These are phyloP conservation scores for Ceratobasidium sp. DNA, from an alignment of 1,284 basidiomycete species.

Conservation along the genomic window DNA sequence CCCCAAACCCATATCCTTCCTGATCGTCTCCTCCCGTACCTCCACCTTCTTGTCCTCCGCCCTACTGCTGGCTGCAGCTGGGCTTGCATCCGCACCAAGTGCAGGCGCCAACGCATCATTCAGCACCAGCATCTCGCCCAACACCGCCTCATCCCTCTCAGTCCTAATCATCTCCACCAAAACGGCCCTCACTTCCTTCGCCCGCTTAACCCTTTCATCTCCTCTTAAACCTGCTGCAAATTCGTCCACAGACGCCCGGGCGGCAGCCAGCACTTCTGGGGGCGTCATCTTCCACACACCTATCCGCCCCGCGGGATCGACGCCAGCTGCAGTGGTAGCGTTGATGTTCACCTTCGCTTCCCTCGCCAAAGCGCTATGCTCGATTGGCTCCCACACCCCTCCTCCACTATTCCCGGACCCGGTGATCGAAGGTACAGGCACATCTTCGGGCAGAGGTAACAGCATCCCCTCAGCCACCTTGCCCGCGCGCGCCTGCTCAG, in stretches of 20 bases:
- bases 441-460: slow-evolving; percentile 31
- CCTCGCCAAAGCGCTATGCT: slow-evolving; percentile 81
- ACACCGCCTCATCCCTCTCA: slow-evolving; percentile 67
- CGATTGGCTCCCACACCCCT: slow-evolving; percentile 83
- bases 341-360: slow-evolving; percentile 43
- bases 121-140: slow-evolving; percentile 76
- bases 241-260: slow-evolving; percentile 21
- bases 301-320: slow-evolving; percentile 44
- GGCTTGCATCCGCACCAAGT: background rate
- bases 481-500: slow-evolving; percentile 40
- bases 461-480: slow-evolving; percentile 37
- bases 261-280: slow-evolving; percentile 65
- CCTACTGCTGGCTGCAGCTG: background rate
- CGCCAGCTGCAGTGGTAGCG: slow-evolving; percentile 31
- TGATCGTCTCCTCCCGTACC: slow-evolving; percentile 6
- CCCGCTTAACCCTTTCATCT: slow-evolving; percentile 55
- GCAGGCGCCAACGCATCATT: slow-evolving; percentile 67
- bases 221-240: slow-evolving; percentile 34
- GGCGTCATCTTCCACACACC: slow-evolving; percentile 64
- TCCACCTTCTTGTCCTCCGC: background rate
- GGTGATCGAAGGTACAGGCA: background rate
- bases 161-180: slow-evolving; percentile 71
- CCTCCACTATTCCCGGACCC: slow-evolving; percentile 51
- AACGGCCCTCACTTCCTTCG: slow-evolving; percentile 69
- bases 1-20: slow-evolving; percentile 30